Percentiles rank a stretch among this genome's conserved stretches.
Conservation (phyloP, 805 yeast genomes). For the Kodamaea leandrae region DNA sequence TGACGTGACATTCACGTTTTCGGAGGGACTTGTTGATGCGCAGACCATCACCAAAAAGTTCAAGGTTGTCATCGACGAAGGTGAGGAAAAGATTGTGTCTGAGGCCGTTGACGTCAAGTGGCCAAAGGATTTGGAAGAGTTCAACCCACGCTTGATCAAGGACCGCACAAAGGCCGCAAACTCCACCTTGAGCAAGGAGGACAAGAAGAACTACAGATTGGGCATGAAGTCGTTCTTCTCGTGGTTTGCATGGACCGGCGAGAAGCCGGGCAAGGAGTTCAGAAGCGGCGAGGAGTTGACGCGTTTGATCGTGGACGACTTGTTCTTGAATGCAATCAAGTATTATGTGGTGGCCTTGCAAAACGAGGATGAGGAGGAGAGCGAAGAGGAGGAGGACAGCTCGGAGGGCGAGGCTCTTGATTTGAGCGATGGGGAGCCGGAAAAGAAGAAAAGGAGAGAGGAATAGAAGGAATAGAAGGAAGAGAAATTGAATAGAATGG, state of each 20-base stretch:
- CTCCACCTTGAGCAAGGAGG: slow-evolving; percentile 43
- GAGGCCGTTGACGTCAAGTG: slow-evolving; percentile 56
- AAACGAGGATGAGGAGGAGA: slow-evolving; percentile 52
- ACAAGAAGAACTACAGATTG: slow-evolving; percentile 58
- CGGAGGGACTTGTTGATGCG: slow-evolving; percentile 44
- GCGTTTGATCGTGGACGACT: slow-evolving; percentile 66
- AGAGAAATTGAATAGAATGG: neutral
- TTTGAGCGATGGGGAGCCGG: slow-evolving; percentile 49
- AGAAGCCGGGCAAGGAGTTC: slow-evolving; percentile 72
- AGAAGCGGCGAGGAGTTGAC: slow-evolving; percentile 80
- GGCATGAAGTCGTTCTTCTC: slow-evolving; percentile 86
- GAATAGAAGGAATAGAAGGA: neutral
- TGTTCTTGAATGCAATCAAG: slow-evolving; percentile 82
- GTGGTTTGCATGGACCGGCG: slow-evolving; percentile 85
- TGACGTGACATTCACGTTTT: slow-evolving; percentile 57
- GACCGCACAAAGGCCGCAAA: slow-evolving; percentile 22
- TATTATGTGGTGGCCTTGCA: slow-evolving; percentile 76
- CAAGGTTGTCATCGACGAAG: slow-evolving; percentile 45
- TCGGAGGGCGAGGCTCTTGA: slow-evolving; percentile 53
- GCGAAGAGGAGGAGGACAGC: slow-evolving; percentile 25
- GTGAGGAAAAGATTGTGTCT: slow-evolving; percentile 56
- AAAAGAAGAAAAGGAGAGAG: slow-evolving; percentile 2
- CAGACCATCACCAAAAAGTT: slow-evolving; percentile 65
- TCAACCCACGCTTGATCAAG: slow-evolving; percentile 54
- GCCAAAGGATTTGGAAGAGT: slow-evolving; percentile 61